phyloP scores from a whole-genome alignment of 306 rosid species.

The apple (Malus domestica) region ASM211411v1 NC_041796.1:28498001-28498500 shows the following conservation, averaged over 20 bases:
- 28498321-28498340: background rate
- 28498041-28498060: background rate
- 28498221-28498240: background rate
- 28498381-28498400: background rate
- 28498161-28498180: background rate
- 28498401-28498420: slow-evolving; percentile 1
- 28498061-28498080: background rate
- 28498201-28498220: background rate
- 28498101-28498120: background rate
- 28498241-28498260: background rate
- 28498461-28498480: background rate
- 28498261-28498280: background rate
- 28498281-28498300: background rate
- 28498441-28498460: background rate
- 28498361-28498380: background rate
- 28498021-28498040: background rate
- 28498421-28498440: background rate
- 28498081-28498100: background rate
- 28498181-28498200: background rate
- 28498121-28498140: background rate
- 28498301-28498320: background rate
- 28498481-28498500: background rate
- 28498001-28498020: background rate
- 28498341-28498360: background rate
- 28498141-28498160: background rate